Percentiles rank a stretch among this genome's conserved stretches.
Evolutionary conservation across 352 stramenopile species (phyloP).

Genomic region (Albugo laibachii): DNA sequence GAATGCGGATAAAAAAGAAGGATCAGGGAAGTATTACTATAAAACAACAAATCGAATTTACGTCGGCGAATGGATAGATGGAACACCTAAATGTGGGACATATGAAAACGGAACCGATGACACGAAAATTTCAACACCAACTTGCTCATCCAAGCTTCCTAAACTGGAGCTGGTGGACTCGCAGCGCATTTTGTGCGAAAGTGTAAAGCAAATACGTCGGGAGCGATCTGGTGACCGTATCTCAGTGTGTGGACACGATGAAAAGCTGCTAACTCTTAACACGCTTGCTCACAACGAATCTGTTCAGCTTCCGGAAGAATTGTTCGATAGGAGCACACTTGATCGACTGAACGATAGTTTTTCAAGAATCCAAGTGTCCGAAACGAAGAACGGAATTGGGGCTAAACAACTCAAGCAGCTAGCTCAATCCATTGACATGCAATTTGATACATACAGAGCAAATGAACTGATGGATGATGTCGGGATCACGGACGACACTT

Average conservation of each 20-base stretch:
- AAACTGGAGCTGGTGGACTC: slow-evolving; percentile 50
- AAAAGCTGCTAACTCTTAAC: slow-evolving; percentile 1
- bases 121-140: not conserved
- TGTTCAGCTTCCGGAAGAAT: slow-evolving; percentile 5
- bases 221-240: slow-evolving; percentile 11
- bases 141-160: not conserved
- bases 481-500: slow-evolving; percentile 32
- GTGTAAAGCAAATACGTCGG: slow-evolving; percentile 43
- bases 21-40: slow-evolving; percentile 66
- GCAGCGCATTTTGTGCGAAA: slow-evolving; percentile 53
- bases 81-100: slow-evolving; percentile 47
- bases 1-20: slow-evolving; percentile 79
- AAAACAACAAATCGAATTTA: slow-evolving; percentile 69
- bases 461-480: slow-evolving; percentile 45
- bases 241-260: slow-evolving; percentile 2
- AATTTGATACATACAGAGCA: slow-evolving; percentile 21
- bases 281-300: slow-evolving; percentile 8
- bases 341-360: slow-evolving; percentile 20
- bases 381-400: not conserved
- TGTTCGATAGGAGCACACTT: slow-evolving; percentile 44
- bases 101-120: slow-evolving; percentile 19
- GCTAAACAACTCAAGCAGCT: slow-evolving; percentile 14
- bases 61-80: slow-evolving; percentile 78
- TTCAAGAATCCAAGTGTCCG: slow-evolving; percentile 8
- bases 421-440: slow-evolving; percentile 18